Base-by-base conservation (phyloP, 208 protist species). In the Leishmania braziliensis region DNA sequence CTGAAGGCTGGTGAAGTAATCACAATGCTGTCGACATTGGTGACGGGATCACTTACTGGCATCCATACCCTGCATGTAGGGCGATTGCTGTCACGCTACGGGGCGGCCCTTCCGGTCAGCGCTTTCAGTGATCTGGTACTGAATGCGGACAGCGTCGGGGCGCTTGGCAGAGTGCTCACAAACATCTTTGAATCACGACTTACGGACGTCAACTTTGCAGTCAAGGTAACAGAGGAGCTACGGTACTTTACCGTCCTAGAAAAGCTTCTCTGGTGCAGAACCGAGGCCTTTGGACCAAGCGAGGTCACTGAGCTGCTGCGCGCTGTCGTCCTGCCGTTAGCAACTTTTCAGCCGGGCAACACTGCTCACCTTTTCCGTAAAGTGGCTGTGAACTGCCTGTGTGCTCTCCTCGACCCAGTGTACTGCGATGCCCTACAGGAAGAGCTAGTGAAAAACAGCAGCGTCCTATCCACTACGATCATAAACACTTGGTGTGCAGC, bases 351-450 rank as follows among this genome's bases (percentile, higher is more conserved):
- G 36, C 87, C 93, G 2, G 91, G 92, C 53, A 86, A 88, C 66
- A 85, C 88, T 18, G 90, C 90, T 10, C 91, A 95, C 81, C 84
- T 98, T 4, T 96, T 98, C 84, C 89, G 95, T 1, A 98, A 98
- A 76, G 86, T 96, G 60, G 92, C 95, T 56, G 77, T 98, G 43
- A 91, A 93, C 70, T 96, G 91, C 79, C 70, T 97, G 18, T 95
- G 89, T 74, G 91, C 93, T 36, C 10, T 96, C 29, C 56, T 92
- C 43, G 76, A 85, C 51, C 82, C 80, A 0, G 56, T 77, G 6
- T 86, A 93, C 77, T 75, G 84, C 33, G 65, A 8, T 0, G 51
- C 74, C 16, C 80, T 95, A 33, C 51, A 77, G 60, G 58, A 65
- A 33, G 56, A 69, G 26, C 75, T 95, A 48, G 56, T 53, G 26